Evolutionary conservation across 495 filamentous ascomycete genomes (phyloP), one percentile per base, ranked within the genome.

Genomic region (Aspergillus sclerotiicarbonarius): DNA sequence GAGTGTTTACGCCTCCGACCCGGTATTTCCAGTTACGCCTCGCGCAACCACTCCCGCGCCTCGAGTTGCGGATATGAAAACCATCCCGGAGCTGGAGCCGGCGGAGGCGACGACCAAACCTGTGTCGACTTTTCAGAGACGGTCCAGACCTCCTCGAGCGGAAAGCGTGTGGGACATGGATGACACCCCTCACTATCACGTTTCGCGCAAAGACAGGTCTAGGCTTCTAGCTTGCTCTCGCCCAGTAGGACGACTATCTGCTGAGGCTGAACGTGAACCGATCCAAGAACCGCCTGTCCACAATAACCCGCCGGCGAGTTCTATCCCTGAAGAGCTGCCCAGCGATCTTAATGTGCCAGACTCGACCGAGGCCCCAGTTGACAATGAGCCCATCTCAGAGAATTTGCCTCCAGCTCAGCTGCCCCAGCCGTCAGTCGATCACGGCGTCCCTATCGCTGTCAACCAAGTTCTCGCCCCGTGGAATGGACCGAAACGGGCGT

Each of bases 401-500:
- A 29, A 6, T 50, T 8, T 8, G 13, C 47, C 47, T 32, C 15
- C 25, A 16, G 47, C 32, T 12, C 25, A 50, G 13, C 25, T 13
- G 3, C 10, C 25, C 13, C 53, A 49, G 9, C 35, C 20, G 25
- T 12, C 18, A 18, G 10, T 50, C 13, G 45, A 44, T 20, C 61
- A 68, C 6, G 51, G 62, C n/a, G 5, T 43, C 15, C 35, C 61
- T 25, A 60, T 78, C 39, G 76, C 76, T 1, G 72, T 71, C n/a
- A 76, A 75, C 20, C 77, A 81, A 56, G 77, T 82, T 0, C 65
- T 83, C 56, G 77, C 80, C 13, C 66, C 74, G 35, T 83, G 81
- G 75, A 79, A 69, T 58, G 80, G 80, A 32, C 67, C 67, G 15
- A 77, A 73, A 59, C 68, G 74, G 33, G 77, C 75, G 21, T 83